Evolutionary conservation across 2,329 filamentous ascomycete species (phyloP).

Genomic region (Fusarium nygamai): DNA sequence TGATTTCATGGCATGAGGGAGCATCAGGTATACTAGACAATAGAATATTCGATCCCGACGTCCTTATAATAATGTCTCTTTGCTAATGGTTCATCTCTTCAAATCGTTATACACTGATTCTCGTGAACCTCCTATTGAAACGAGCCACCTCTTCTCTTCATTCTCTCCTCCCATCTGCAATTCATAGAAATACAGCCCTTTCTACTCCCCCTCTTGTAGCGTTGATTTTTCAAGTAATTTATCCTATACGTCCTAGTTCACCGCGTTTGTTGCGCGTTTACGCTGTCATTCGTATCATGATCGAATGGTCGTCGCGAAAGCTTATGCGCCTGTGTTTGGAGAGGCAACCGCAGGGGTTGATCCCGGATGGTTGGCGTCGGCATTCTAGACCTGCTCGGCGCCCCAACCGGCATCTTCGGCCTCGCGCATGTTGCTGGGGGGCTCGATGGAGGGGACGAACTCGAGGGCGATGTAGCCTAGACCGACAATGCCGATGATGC

Average conservation of each 20-base stretch:
- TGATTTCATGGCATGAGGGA: conserved; percentile 14
- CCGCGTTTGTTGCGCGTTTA: conserved; percentile 24
- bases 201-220: conserved; percentile 13
- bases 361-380: conserved; percentile 2
- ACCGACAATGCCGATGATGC: conserved; percentile 80
- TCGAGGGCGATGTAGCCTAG: conserved; percentile 80
- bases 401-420: conserved; percentile 76
- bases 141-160: background rate
- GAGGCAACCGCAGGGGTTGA: background rate
- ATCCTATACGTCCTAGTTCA: conserved; percentile 17
- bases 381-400: conserved; percentile 75
- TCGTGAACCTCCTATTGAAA: conserved; percentile 19
- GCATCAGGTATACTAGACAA: conserved; percentile 14
- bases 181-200: conserved; percentile 19
- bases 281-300: conserved; percentile 3
- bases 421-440: conserved; percentile 84
- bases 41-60: conserved; percentile 12
- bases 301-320: conserved; percentile 10
- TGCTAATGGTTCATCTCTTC: conserved; percentile 21
- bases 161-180: conserved; percentile 12
- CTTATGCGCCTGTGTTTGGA: conserved; percentile 13
- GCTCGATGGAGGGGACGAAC: conserved; percentile 81
- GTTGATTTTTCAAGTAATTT: background rate
- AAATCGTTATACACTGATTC: conserved; percentile 12
- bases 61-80: background rate